A percentile compares a stretch with the other conserved stretches of the same genome.
These are phyloP conservation scores for Lentinula boryana DNA, from an alignment of 768 basidiomycete genomes.

Conservation along the genomic window DNA sequence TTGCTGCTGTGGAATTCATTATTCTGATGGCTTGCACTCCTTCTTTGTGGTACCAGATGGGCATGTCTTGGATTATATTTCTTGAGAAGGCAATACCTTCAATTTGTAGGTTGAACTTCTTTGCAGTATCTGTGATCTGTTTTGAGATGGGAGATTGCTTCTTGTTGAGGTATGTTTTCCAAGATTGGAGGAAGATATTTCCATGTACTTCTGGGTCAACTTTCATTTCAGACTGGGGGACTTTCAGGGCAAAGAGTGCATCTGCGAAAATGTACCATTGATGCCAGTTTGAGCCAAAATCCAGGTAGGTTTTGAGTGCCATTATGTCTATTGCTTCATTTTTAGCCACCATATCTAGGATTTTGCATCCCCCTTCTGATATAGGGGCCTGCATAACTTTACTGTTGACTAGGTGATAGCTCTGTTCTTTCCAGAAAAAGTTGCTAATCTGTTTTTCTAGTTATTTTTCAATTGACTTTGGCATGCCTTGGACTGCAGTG, in stretches of 20 bases:
- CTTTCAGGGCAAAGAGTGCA: constrained; percentile 9
- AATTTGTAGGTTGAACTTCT: constrained; percentile 12
- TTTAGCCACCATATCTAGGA: constrained; percentile 6
- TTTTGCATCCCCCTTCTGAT: not conserved
- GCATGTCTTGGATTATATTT: constrained; percentile 12
- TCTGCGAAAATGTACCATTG: constrained; percentile 23
- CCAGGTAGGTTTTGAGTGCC: constrained; percentile 19
- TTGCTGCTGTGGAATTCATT: not conserved
- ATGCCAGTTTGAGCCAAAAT: constrained; percentile 10
- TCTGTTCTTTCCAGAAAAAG: constrained; percentile 15
- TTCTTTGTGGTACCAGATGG: constrained; percentile 26
- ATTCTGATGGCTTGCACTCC: not conserved
- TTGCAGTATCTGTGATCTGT: constrained; percentile 14
- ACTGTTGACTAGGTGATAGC: constrained; percentile 12
- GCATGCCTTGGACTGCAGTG: constrained; percentile 23
- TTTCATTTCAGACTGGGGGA: not conserved
- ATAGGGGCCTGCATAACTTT: constrained; percentile 12
- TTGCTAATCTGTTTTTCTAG: constrained; percentile 10
- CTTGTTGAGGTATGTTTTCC: constrained; percentile 14
- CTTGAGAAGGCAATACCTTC: constrained; percentile 10
- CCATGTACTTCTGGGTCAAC: not conserved
- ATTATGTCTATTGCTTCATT: constrained; percentile 14
- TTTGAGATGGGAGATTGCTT: constrained; percentile 11
- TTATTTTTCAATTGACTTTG: constrained; percentile 7
- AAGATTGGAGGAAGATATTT: constrained; percentile 22